Conservation (phyloP, 1,139 yeast genomes). For the Lizanozyma gosingica region DNA sequence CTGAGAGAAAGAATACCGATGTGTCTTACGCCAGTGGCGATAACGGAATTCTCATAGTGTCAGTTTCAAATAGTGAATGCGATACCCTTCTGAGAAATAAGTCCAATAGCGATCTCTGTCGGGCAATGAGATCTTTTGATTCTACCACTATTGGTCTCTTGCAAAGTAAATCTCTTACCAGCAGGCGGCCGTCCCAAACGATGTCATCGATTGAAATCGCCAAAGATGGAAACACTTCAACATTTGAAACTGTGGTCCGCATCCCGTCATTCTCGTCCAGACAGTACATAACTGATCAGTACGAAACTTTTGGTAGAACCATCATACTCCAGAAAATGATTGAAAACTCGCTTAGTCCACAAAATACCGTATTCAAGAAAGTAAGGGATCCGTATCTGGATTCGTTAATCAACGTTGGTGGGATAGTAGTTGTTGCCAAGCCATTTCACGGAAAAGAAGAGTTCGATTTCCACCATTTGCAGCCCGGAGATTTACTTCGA, state of each 20-base stretch:
- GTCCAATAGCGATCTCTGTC: not conserved
- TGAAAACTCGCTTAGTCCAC: conserved; percentile 8
- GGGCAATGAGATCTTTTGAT: conserved; percentile 3
- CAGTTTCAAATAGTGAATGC: not conserved
- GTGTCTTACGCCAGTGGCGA: not conserved
- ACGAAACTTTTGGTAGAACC: conserved; percentile 21
- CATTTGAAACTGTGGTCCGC: not conserved
- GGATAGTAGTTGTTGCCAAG: conserved; percentile 11
- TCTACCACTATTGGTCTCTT: conserved; percentile 12
- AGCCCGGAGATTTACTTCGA: conserved; percentile 10
- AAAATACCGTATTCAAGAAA: conserved; percentile 5
- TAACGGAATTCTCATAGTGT: not conserved
- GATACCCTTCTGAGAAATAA: not conserved
- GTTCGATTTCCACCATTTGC: conserved; percentile 8
- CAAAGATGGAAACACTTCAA: conserved; percentile 3
- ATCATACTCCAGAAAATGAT: conserved; percentile 19
- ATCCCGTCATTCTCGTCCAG: not conserved
- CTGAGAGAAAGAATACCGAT: not conserved
- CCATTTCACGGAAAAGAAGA: conserved; percentile 10
- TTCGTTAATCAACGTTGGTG: conserved; percentile 9
- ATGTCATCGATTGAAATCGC: not conserved
- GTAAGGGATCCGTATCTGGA: conserved; percentile 11
- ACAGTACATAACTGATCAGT: conserved; percentile 11
- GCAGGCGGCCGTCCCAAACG: not conserved
- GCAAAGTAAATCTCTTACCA: conserved; percentile 4